Evolutionary conservation across 2,329 filamentous ascomycete genomes (phyloP).

Genomic region (Rhexocercosporidium sp.): DNA sequence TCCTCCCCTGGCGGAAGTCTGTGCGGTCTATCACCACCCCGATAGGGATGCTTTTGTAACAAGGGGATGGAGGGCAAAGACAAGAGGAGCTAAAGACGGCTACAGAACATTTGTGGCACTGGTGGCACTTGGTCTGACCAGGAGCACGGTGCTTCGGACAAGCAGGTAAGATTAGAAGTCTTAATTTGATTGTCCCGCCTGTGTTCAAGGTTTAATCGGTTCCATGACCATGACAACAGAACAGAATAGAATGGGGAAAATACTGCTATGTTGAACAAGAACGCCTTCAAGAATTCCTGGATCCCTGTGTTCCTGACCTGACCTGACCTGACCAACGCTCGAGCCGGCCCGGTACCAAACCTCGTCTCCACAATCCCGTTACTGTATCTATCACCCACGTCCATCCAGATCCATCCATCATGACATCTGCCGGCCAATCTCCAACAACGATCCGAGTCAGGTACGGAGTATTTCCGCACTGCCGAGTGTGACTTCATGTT

Average conservation of each 20-base stretch:
- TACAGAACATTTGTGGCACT: neutral
- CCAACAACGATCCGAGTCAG: neutral
- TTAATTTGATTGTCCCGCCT: neutral
- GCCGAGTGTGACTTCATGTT: slow-evolving; percentile 4
- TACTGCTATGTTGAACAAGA: neutral
- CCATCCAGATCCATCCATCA: no score
- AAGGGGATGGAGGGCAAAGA: neutral
- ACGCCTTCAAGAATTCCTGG: neutral
- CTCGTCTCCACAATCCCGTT: neutral
- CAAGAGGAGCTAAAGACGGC: neutral
- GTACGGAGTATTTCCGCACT: neutral
- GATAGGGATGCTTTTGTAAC: neutral
- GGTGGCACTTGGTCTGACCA: neutral
- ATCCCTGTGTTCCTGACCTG: neutral
- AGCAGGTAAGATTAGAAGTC: neutral
- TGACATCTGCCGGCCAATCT: neutral
- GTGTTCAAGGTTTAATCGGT: neutral
- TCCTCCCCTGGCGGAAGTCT: neutral
- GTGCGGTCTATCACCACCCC: neutral
- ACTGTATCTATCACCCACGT: neutral
- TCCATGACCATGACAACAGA: neutral
- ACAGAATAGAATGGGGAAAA: no score
- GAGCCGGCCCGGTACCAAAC: neutral
- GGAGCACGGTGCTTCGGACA: neutral
- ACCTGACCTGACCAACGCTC: neutral